Conservation (phyloP, 345 rosid species). For the Pelargonium nanum region DNA sequence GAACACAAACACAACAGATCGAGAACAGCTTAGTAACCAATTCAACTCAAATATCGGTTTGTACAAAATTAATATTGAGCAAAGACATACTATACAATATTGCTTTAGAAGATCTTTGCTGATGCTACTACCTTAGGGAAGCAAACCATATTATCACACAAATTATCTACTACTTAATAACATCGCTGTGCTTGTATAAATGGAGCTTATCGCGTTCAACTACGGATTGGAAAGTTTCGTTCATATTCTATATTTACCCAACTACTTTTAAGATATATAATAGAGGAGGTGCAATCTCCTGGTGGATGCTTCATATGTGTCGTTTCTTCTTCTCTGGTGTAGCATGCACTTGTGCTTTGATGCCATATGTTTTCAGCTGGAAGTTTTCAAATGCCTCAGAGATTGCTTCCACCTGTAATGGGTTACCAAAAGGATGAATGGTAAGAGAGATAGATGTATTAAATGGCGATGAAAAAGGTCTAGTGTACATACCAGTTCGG, state of each 20-base stretch:
- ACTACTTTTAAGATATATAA: neutral
- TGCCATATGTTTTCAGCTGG: constrained; percentile 74
- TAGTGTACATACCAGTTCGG: constrained; percentile 55
- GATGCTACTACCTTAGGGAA: neutral
- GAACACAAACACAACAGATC: too few species aligned
- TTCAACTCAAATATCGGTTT: too few species aligned
- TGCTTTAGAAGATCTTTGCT: too few species aligned
- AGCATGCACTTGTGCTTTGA: constrained; percentile 75
- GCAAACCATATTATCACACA: neutral
- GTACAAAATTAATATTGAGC: too few species aligned
- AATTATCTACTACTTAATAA: neutral
- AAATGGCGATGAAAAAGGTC: neutral
- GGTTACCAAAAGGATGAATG: neutral
- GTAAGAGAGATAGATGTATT: neutral
- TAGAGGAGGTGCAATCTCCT: neutral
- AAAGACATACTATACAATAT: too few species aligned
- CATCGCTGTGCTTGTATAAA: neutral
- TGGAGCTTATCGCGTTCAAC: neutral
- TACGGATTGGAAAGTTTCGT: neutral
- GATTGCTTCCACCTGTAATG: constrained; percentile 60
- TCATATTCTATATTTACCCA: neutral
- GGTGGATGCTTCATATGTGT: constrained; percentile 22
- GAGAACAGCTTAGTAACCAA: too few species aligned
- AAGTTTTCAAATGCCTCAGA: constrained; percentile 90
- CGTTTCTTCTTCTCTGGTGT: constrained; percentile 92